phyloP scores from a whole-genome alignment of 192 early-diverging fungal genomes.

The Helicostylum pulchrum region DNA sequence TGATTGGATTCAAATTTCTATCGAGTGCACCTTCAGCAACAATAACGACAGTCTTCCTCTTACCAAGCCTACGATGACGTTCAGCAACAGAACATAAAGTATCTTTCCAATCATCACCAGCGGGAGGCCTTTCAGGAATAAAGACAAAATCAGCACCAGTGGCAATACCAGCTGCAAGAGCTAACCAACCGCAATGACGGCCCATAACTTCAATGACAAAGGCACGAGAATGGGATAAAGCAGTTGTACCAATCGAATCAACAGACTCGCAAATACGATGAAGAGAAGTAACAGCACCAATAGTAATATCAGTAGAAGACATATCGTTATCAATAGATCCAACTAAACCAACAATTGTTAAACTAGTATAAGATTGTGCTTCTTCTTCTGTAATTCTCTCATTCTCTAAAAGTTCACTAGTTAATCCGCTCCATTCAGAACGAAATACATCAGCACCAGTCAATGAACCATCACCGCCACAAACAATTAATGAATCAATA shows the following conservation, averaged over 20 bases:
- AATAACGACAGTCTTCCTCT: constrained; percentile 88
- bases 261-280: constrained; percentile 95
- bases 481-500: constrained; percentile 93
- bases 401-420: constrained; percentile 66
- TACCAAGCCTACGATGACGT: constrained; percentile 73
- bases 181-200: constrained; percentile 95
- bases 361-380: constrained; percentile 54
- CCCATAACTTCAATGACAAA: constrained; percentile 99
- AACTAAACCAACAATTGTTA: constrained; percentile 95
- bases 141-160: constrained; percentile 95
- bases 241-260: constrained; percentile 89
- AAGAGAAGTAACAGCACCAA: constrained; percentile 90
- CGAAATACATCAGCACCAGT: constrained; percentile 92
- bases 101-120: constrained; percentile 80
- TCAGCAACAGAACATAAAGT: constrained; percentile 75
- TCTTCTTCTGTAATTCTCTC: constrained; percentile 54
- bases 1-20: constrained; percentile 81
- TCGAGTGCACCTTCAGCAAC: constrained; percentile 96
- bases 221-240: constrained; percentile 89
- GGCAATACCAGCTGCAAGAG: constrained; percentile 76
- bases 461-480: constrained; percentile 95
- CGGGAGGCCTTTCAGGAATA: constrained; percentile 90
- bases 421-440: constrained; percentile 84
- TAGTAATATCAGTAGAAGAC: constrained; percentile 90
- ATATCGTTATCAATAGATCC: constrained; percentile 97